A percentile compares a stretch with the other conserved stretches of the same genome.
phyloP scores from a whole-genome alignment of 441 rosid species.

The Corymbia citriodora region DNA sequence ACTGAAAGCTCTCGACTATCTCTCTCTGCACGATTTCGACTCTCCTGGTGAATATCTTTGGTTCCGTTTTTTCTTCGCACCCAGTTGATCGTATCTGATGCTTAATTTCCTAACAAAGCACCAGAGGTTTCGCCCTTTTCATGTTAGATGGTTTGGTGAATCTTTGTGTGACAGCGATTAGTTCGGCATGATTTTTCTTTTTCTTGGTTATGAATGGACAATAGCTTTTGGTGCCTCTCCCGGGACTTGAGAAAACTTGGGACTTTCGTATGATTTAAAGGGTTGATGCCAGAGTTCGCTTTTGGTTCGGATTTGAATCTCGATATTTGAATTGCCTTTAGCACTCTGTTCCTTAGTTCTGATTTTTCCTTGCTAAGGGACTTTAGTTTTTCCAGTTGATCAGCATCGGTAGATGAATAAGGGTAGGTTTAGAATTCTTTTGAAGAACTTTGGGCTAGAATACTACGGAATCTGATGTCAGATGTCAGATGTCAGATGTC shows the following conservation, averaged over 20 bases:
- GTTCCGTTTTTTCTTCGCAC: not conserved
- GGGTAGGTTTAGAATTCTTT: not conserved
- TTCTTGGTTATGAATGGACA: not conserved
- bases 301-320: not conserved
- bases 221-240: not conserved
- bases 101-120: not conserved
- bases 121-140: not conserved
- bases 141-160: not conserved
- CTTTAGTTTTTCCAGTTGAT: not conserved
- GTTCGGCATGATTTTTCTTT: not conserved
- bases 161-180: not conserved
- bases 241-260: not conserved
- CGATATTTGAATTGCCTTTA: not conserved
- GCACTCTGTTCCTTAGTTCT: not conserved
- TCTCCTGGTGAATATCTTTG: not conserved
- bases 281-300: not conserved
- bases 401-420: not conserved
- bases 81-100: not conserved
- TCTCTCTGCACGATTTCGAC: not conserved
- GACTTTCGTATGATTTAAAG: not conserved
- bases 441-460: not conserved
- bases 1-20: constrained; percentile 2
- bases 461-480: not conserved
- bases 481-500: not conserved
- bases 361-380: not conserved